Conservation (phyloP, 1,284 basidiomycete genomes). For the Psilocybe mexicana region DNA sequence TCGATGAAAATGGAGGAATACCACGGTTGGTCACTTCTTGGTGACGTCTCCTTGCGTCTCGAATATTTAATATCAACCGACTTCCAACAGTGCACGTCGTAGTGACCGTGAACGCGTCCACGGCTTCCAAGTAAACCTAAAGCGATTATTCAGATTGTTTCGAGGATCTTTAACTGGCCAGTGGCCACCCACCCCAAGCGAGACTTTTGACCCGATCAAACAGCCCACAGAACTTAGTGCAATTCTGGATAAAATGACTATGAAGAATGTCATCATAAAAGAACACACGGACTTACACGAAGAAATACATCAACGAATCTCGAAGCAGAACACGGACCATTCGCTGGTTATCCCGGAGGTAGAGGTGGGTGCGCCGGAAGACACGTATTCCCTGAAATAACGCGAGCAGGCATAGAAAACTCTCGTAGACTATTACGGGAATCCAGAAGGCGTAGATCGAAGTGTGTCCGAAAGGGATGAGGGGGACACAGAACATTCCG, state of each 20-base stretch:
- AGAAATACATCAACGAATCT: background rate
- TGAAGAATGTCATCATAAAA: background rate
- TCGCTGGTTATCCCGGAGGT: background rate
- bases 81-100: background rate
- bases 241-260: background rate
- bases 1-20: background rate
- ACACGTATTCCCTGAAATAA: background rate
- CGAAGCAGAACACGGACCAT: background rate
- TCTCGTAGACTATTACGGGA: background rate
- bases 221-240: background rate
- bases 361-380: background rate
- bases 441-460: conserved; percentile 1
- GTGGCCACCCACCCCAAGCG: background rate
- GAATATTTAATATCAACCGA: background rate
- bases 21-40: background rate
- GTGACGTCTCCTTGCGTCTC: background rate
- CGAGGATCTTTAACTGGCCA: too few species aligned
- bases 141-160: background rate
- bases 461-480: background rate
- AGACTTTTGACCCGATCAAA: background rate
- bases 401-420: background rate
- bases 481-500: background rate
- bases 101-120: background rate
- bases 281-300: background rate
- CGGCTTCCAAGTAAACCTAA: background rate